These are phyloP conservation scores for Abrus precatorius DNA, from an alignment of 306 rosid genomes.

Conservation along the genomic window DNA sequence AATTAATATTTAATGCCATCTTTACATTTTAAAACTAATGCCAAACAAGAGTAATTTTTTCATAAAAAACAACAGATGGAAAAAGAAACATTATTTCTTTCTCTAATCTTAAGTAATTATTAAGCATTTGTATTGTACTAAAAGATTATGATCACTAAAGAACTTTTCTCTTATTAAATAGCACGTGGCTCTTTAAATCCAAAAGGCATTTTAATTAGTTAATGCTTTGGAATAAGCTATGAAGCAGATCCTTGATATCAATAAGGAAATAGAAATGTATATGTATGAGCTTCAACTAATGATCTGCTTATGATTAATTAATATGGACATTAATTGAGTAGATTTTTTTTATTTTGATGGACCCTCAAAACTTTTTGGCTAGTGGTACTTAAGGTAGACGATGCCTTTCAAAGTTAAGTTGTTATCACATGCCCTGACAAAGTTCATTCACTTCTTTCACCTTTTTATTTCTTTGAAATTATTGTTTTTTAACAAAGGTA, in stretches of 20 bases:
- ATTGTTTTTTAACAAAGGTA: conserved; percentile 43
- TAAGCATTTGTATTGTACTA: conserved; percentile 1
- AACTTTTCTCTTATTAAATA: background rate
- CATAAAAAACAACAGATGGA: too few relatives aligned
- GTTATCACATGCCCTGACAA: conserved; percentile 60
- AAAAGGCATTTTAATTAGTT: conserved; percentile 49
- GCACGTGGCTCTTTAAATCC: conserved; percentile 49
- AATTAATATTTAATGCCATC: too few relatives aligned
- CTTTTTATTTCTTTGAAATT: conserved; percentile 37
- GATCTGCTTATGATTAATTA: conserved; percentile 56
- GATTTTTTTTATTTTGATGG: conserved; percentile 36
- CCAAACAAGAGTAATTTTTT: too few relatives aligned
- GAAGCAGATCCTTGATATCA: conserved; percentile 39
- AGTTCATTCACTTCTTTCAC: conserved; percentile 32
- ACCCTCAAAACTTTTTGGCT: conserved; percentile 40
- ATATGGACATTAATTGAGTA: conserved; percentile 18
- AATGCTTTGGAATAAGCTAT: conserved; percentile 45
- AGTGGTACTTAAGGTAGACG: conserved; percentile 37
- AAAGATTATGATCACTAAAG: background rate
- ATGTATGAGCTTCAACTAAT: conserved; percentile 42
- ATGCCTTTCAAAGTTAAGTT: conserved; percentile 49
- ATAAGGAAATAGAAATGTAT: conserved; percentile 28
- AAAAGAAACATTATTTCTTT: background rate
- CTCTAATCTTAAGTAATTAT: background rate
- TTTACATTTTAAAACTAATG: too few relatives aligned